Conservation (phyloP, 371 early-diverging fungal species). For the Syncephalastrum sp. region DNA sequence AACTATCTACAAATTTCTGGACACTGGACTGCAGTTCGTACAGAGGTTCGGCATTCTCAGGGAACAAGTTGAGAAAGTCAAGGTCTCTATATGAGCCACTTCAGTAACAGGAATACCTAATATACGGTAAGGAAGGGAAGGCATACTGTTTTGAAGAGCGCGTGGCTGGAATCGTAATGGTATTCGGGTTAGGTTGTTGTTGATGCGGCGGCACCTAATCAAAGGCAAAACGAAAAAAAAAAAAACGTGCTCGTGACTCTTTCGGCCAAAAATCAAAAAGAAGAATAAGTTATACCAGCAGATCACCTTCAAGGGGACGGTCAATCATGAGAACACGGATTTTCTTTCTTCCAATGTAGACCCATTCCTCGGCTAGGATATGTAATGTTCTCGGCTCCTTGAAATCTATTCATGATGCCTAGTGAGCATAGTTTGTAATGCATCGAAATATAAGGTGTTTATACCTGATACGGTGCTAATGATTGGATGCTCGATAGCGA, state of each 20-base stretch:
- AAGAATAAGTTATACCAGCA: conserved; percentile 24
- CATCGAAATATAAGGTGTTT: neutral
- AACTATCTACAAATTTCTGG: conserved; percentile 60
- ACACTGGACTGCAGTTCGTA: conserved; percentile 47
- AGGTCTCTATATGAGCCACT: conserved; percentile 39
- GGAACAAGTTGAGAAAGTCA: conserved; percentile 56
- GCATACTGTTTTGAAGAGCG: conserved; percentile 52
- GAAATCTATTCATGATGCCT: conserved; percentile 35
- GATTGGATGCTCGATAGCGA: conserved; percentile 51
- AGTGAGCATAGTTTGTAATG: neutral
- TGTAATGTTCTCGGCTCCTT: conserved; percentile 52
- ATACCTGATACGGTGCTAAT: conserved; percentile 52
- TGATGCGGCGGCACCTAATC: conserved; percentile 12
- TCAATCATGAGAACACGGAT: conserved; percentile 52
- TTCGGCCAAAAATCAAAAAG: neutral
- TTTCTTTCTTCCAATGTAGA: conserved; percentile 48
- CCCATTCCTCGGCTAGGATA: conserved; percentile 54
- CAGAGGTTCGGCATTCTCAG: conserved; percentile 50
- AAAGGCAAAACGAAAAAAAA: conserved; percentile 9
- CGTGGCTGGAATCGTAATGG: conserved; percentile 43
- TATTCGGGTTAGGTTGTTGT: conserved; percentile 26
- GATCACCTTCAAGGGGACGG: conserved; percentile 56
- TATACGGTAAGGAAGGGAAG: neutral
- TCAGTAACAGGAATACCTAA: too few species aligned
- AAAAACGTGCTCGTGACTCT: conserved; percentile 13